Base-by-base conservation (phyloP, 2,329 filamentous ascomycete genomes). In the Colletotrichum gigasporum region DNA sequence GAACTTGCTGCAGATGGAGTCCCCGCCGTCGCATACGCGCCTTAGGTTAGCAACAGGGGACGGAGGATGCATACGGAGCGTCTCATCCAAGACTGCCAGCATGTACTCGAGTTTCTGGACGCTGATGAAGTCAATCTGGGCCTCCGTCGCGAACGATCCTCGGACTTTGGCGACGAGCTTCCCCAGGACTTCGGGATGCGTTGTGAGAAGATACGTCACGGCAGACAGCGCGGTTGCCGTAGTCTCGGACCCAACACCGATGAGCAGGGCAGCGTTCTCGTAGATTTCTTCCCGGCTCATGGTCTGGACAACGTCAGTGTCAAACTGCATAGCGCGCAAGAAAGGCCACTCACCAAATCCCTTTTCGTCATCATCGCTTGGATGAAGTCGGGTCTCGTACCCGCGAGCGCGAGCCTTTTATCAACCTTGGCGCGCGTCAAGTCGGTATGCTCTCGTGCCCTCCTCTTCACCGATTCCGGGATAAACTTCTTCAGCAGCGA, bases 81-180 rank as follows among this genome's bases (percentile, higher is more conserved):
- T 71, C 69, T 81, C 79, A 6, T 79, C 70, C 7, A 81, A 67
- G 48, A 68, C 71, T 5, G 77, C 78, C 11, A 71, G 63, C 54
- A 79, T 69, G 54, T 80, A 81, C 14, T 60, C 45, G 0, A 79
- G 64, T 10, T 67, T 61, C 37, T 66, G 62, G 4, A 73, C 68
- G 12, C 68, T 68, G 4, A 68, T 63, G 16, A 75, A 60, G 14
- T 66, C 71, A 44, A 80, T 79, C 6, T 79, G 73, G 0, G 72
- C 68, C 26, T 73, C 69, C 0, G 32, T 67, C 3, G 64, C 47
- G 56, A 80, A 80, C 1, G 70, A 47, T 1, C 65, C 62, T 3
- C 78, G 73, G 5, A 82, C 69, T 69, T 82, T 79, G 2, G 70
- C 20, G 6, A 66, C 67, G n/a, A 80, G 41, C 28, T 68, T 76